Conservation (phyloP, 2,329 filamentous ascomycete species). For the Penicillium sp. region DNA sequence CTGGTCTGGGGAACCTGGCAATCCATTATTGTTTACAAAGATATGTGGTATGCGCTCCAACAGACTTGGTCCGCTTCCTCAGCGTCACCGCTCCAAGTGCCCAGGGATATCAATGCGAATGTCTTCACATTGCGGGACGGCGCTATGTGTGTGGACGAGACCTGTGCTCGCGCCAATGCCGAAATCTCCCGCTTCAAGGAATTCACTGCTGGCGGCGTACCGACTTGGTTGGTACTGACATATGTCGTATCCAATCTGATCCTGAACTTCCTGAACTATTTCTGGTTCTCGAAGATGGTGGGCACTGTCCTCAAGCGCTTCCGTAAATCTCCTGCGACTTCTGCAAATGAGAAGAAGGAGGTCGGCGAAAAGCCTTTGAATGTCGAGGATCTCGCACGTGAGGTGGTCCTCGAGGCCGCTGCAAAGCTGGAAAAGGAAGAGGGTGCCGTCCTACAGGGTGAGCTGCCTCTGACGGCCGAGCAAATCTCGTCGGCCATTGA, state of each 20-base stretch:
- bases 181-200: constrained; percentile 56
- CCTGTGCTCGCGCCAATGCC: constrained; percentile 46
- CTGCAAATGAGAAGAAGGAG: constrained; percentile 31
- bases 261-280: constrained; percentile 66
- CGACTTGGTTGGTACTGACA: constrained; percentile 61
- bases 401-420: constrained; percentile 43
- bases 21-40: constrained; percentile 61
- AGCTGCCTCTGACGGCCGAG: constrained; percentile 23
- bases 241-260: constrained; percentile 63
- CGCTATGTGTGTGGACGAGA: constrained; percentile 42
- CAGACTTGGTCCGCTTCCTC: constrained; percentile 42
- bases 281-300: constrained; percentile 71
- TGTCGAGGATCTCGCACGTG: constrained; percentile 34
- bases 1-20: constrained; percentile 66
- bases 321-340: constrained; percentile 40
- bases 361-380: constrained; percentile 24
- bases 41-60: constrained; percentile 60
- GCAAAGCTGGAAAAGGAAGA: constrained; percentile 37
- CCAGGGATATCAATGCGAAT: constrained; percentile 38
- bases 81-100: constrained; percentile 31
- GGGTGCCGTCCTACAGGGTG: constrained; percentile 32
- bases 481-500: constrained; percentile 45
- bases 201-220: constrained; percentile 47
- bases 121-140: constrained; percentile 43
- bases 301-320: constrained; percentile 66